Conservation (phyloP, 257 asterid species). For the Verbascum thapsus region DNA sequence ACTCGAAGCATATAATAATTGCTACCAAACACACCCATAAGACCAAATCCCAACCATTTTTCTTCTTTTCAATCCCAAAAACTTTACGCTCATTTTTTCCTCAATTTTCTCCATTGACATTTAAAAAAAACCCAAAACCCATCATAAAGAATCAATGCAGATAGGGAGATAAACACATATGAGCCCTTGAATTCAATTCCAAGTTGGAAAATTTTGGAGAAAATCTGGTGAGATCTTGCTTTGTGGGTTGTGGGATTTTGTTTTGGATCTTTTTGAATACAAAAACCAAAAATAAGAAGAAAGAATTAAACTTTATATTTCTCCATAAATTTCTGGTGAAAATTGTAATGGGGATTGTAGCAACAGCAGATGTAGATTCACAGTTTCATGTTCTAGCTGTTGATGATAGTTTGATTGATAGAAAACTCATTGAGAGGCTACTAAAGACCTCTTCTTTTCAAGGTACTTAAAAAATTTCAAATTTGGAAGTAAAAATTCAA, state of each 20-base stretch:
- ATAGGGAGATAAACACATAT: slow-evolving; percentile 12
- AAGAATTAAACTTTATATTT: not conserved
- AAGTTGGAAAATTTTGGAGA: no score
- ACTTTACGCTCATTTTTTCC: not conserved
- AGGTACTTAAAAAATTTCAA: slow-evolving; percentile 26
- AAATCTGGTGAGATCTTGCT: no score
- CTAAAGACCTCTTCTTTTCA: slow-evolving; percentile 54
- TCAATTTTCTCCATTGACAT: not conserved
- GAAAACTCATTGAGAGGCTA: slow-evolving; percentile 60
- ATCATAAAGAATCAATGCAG: not conserved
- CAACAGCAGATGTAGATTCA: slow-evolving; percentile 31
- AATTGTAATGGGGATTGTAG: slow-evolving; percentile 27
- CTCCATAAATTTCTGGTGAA: not conserved
- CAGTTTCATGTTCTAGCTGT: slow-evolving; percentile 70
- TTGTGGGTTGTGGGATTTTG: no score
- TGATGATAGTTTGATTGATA: slow-evolving; percentile 63
- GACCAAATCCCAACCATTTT: slow-evolving; percentile 5
- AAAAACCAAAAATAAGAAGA: not conserved
- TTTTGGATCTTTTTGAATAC: no score
- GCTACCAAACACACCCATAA: no score
- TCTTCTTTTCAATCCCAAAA: slow-evolving; percentile 30
- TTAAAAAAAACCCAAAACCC: not conserved
- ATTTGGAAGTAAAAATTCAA: no score
- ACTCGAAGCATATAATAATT: no score
- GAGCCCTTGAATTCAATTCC: slow-evolving; percentile 30